These are phyloP conservation scores for Globisporangium middletonii DNA, from an alignment of 352 stramenopile species.

Conservation along the genomic window DNA sequence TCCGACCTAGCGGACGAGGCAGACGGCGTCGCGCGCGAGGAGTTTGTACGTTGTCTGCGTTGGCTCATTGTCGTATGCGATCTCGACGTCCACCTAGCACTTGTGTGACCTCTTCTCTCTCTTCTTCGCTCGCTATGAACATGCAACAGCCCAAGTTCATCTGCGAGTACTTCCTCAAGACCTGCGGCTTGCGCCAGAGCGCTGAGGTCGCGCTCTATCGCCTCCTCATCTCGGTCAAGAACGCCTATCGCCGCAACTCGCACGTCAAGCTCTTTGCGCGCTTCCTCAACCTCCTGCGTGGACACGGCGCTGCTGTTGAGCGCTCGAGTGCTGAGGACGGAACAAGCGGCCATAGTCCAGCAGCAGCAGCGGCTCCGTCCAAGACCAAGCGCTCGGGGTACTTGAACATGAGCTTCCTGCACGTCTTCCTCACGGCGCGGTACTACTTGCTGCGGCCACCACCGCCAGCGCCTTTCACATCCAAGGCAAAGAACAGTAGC, in stretches of 20 bases:
- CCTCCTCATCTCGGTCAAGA: constrained; percentile 68
- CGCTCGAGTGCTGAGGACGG: neutral
- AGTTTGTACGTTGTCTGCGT: constrained; percentile 21
- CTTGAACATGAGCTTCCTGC: constrained; percentile 57
- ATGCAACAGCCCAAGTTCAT: constrained; percentile 47
- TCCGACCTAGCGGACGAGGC: constrained; percentile 52
- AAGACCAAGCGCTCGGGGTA: constrained; percentile 23
- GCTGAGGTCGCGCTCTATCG: constrained; percentile 66
- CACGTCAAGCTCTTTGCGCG: constrained; percentile 66
- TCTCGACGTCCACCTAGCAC: neutral
- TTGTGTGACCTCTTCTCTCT: neutral
- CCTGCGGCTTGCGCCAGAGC: constrained; percentile 45
- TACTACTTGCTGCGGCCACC: constrained; percentile 34
- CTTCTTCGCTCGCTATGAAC: neutral
- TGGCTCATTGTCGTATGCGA: neutral
- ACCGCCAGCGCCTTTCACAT: constrained; percentile 3
- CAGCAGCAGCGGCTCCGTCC: constrained; percentile 3
- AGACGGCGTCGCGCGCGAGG: constrained; percentile 53
- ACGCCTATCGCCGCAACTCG: constrained; percentile 33
- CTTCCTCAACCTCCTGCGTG: constrained; percentile 41
- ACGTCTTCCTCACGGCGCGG: constrained; percentile 55
- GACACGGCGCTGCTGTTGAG: constrained; percentile 4
- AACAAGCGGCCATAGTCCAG: neutral
- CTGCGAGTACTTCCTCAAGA: constrained; percentile 73
- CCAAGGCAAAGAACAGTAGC: constrained; percentile 3